These are phyloP conservation scores for Emergomyces orientalis DNA, from an alignment of 2,329 filamentous ascomycete genomes.

Conservation along the genomic window DNA sequence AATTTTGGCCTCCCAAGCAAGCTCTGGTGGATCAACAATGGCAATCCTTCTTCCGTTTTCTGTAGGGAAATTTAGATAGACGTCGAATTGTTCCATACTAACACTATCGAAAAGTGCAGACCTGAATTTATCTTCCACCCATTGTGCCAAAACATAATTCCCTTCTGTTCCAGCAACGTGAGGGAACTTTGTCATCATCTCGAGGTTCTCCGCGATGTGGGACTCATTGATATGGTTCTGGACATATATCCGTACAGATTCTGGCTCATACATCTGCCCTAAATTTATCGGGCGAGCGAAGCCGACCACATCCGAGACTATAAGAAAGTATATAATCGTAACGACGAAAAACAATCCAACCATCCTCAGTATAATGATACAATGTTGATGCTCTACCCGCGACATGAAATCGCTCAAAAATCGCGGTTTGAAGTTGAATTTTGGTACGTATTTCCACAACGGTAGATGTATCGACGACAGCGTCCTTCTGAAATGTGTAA, in stretches of 20 bases:
- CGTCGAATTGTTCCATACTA: slow-evolving; percentile 66
- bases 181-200: slow-evolving; percentile 71
- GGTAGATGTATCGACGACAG: slow-evolving; percentile 49
- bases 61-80: slow-evolving; percentile 87
- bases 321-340: slow-evolving; percentile 70
- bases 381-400: slow-evolving; percentile 41
- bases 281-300: slow-evolving; percentile 53
- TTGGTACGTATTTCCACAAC: slow-evolving; percentile 39
- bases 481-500: slow-evolving; percentile 47
- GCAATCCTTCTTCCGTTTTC: slow-evolving; percentile 68
- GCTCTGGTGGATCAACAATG: slow-evolving; percentile 61
- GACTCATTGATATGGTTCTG: slow-evolving; percentile 62
- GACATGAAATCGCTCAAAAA: slow-evolving; percentile 28
- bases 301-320: slow-evolving; percentile 74
- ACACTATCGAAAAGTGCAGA: slow-evolving; percentile 66
- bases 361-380: slow-evolving; percentile 61
- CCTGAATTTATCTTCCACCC: slow-evolving; percentile 68
- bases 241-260: slow-evolving; percentile 67
- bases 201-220: slow-evolving; percentile 61
- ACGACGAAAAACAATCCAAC: slow-evolving; percentile 67
- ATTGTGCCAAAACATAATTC: slow-evolving; percentile 75
- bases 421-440: slow-evolving; percentile 33
- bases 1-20: slow-evolving; percentile 67
- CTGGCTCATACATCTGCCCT: slow-evolving; percentile 69
- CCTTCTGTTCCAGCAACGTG: slow-evolving; percentile 93